These are phyloP conservation scores for Macadamia integrifolia DNA, from an alignment of 164 flowering plant genomes.

Conservation along the genomic window DNA sequence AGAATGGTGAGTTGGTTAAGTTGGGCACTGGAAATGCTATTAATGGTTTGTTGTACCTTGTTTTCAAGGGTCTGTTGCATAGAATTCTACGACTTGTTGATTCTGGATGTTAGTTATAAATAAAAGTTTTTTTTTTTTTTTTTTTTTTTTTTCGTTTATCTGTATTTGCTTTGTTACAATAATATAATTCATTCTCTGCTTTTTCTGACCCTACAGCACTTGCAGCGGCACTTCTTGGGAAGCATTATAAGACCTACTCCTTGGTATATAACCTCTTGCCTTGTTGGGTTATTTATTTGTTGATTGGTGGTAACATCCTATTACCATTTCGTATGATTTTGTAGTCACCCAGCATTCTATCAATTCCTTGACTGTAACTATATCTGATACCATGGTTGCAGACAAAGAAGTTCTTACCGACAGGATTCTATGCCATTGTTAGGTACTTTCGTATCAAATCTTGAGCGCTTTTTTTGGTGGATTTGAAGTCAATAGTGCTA, in stretches of 20 bases:
- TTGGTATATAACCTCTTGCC: slow-evolving; percentile 35
- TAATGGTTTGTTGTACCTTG: neutral
- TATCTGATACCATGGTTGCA: slow-evolving; percentile 30
- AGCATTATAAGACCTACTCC: slow-evolving; percentile 47
- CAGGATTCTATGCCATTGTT: slow-evolving; percentile 46
- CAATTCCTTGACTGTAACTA: neutral
- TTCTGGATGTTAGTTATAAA: neutral
- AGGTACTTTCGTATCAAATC: slow-evolving; percentile 39
- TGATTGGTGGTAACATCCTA: neutral
- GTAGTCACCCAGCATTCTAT: neutral
- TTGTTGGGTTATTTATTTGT: neutral
- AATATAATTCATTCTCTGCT: neutral
- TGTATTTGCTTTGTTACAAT: neutral
- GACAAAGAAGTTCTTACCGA: slow-evolving; percentile 73
- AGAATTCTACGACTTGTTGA: neutral
- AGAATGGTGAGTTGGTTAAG: neutral
- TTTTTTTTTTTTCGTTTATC: neutral
- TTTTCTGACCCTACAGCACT: slow-evolving; percentile 46
- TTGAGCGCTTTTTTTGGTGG: neutral
- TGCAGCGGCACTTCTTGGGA: slow-evolving; percentile 54
- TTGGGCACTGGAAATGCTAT: neutral
- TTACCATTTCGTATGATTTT: neutral
- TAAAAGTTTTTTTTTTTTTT: neutral
- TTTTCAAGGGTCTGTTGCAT: neutral
- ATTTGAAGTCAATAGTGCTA: neutral